Conservation (phyloP, 441 rosid species). For the Aquilaria agallochum region DNA sequence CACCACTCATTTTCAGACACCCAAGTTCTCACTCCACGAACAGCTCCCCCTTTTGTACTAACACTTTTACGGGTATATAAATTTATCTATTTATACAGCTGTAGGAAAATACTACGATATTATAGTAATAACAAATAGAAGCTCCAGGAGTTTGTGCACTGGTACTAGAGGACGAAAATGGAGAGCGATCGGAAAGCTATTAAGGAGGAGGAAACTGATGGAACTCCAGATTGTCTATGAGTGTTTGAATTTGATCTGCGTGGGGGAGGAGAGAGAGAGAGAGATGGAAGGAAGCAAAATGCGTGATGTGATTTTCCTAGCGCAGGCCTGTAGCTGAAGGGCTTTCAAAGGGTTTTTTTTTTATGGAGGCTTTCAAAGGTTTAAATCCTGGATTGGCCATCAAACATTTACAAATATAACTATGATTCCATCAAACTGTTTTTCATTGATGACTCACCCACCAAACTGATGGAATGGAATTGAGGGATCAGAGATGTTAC, state of each 20-base stretch:
- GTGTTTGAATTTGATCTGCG: slow-evolving; percentile 21
- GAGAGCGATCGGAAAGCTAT: not conserved
- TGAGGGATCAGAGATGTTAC: too few relatives aligned
- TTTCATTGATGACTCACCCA: too few relatives aligned
- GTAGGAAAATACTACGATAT: too few relatives aligned
- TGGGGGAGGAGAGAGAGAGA: not conserved
- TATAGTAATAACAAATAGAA: not conserved
- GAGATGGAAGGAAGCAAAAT: not conserved
- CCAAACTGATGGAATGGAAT: too few relatives aligned
- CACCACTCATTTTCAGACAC: slow-evolving; percentile 58
- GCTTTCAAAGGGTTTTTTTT: slow-evolving; percentile 25
- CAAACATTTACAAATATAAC: too few relatives aligned
- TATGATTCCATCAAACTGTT: too few relatives aligned
- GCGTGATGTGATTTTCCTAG: too few relatives aligned
- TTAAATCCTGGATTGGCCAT: too few relatives aligned
- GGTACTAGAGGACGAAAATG: not conserved
- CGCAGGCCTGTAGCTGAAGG: slow-evolving; percentile 13
- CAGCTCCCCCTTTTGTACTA: slow-evolving; percentile 5
- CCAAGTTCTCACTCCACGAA: slow-evolving; percentile 17
- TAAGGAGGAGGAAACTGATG: not conserved
- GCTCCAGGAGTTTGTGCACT: not conserved
- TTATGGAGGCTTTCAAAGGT: too few relatives aligned
- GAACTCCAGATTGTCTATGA: not conserved
- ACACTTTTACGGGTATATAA: not conserved
- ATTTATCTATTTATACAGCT: not conserved